These are phyloP conservation scores for Ambrosia artemisiifolia DNA, from an alignment of 129 eudicot genomes.

Conservation along the genomic window DNA sequence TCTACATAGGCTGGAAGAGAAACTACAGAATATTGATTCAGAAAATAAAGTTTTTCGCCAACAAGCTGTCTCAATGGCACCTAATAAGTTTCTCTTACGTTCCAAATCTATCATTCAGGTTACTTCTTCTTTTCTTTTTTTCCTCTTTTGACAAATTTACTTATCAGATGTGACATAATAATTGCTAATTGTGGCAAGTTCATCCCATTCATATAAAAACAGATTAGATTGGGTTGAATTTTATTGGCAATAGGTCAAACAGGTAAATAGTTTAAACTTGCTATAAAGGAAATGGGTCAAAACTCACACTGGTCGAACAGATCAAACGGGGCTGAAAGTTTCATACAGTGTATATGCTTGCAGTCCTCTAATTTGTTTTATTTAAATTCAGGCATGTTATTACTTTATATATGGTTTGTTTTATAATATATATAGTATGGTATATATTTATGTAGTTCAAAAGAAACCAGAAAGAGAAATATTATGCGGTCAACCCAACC, in stretches of 20 bases:
- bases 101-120: slow-evolving; percentile 96
- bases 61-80: slow-evolving; percentile 93
- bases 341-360: not conserved
- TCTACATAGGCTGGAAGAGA: slow-evolving; percentile 72
- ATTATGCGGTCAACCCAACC: not conserved
- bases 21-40: slow-evolving; percentile 75
- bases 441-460: not conserved
- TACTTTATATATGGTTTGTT: not conserved
- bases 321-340: not conserved
- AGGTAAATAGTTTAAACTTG: not conserved
- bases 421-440: not conserved
- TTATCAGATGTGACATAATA: not conserved
- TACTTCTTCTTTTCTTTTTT: not conserved
- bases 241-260: not conserved
- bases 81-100: slow-evolving; percentile 76
- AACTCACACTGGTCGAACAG: not conserved
- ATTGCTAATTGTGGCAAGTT: not conserved
- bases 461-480: not conserved
- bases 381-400: not conserved
- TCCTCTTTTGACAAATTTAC: not conserved
- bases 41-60: slow-evolving; percentile 97
- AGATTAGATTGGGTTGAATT: not conserved
- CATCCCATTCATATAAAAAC: not conserved
- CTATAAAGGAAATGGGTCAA: not conserved
- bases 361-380: not conserved